Evolutionary conservation across 2,329 filamentous ascomycete species (phyloP), one percentile per base, ranked within the genome.

Genomic region (Ploettnerulaceae sp.): DNA sequence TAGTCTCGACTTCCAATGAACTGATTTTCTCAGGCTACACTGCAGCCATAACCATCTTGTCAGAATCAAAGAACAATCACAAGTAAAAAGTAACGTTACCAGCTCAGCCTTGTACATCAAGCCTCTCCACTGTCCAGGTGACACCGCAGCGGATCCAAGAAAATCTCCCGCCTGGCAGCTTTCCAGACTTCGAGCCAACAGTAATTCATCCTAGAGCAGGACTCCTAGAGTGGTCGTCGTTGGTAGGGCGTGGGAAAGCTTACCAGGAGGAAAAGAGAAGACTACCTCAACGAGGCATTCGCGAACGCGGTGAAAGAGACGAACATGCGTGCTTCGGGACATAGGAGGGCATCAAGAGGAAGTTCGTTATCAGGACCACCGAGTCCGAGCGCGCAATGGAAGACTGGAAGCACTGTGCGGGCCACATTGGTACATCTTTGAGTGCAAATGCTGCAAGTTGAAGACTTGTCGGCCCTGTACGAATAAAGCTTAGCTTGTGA

Each of bases 401-500:
- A 24, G 35, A 40, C 3, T 29, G 31, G 36, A 38, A 5, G 34
- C 34, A 5, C 12, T 31, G 6, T 40, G 75, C 2, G 81, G 80
- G 1, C 80, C 80, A 41, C 75, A 81, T 65, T 84, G 79, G 77
- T 75, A 74, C 66, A 84, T 85, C 59, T 84, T 76, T 54, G 79
- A 84, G 64, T 85, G 82, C 67, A 71, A 73, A 51, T 82, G 81
- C 62, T 85, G 81, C 74, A 80, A 81, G 63, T 67, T 82, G 40
- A 80, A 84, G 65, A 72, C 76, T 29, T 85, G 81, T 64, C 71
- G 77, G 44, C 66, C 71, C 20, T 84, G 81, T 36, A 55, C 58
- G 24, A 58, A 54, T 48, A 63, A 63, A 32, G 55, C 50, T 34
- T 62, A 53, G 54, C 15, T 12, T 25, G 21, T 34, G 17, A 24